Conservation (phyloP, 108 stramenopile genomes). For the Conticribra weissflogii region DNA sequence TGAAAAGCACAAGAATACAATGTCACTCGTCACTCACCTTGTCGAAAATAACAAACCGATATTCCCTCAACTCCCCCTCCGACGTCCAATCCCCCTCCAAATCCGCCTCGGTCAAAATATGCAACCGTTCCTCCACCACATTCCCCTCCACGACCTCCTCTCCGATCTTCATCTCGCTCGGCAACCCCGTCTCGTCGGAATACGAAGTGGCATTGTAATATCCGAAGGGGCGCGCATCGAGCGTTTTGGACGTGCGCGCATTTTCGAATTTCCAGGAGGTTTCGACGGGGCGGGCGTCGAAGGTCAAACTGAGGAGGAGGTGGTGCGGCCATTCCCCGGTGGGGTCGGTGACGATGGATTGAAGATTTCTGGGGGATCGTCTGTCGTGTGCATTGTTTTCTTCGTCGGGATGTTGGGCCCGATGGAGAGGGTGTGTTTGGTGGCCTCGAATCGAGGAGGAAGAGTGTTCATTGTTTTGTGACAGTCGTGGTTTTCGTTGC, state of each 20-base stretch:
- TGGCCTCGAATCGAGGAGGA: no score
- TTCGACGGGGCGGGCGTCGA: constrained; percentile 10
- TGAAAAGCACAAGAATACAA: background rate
- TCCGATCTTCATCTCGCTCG: background rate
- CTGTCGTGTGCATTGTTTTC: no score
- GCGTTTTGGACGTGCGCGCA: background rate
- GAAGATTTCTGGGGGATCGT: no score
- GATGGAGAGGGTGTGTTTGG: no score
- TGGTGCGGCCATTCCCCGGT: constrained; percentile 9
- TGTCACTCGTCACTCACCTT: no score
- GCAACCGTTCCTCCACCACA: constrained; percentile 3
- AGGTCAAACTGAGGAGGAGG: constrained; percentile 16
- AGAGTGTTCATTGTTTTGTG: no score
- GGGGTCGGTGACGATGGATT: no score
- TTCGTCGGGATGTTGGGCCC: no score
- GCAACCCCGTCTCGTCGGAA: background rate
- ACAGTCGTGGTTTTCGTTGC: no score
- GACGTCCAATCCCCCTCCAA: constrained; percentile 12
- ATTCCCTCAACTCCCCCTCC: constrained; percentile 12
- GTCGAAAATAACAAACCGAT: constrained; percentile 32
- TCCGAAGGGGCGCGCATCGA: constrained; percentile 9
- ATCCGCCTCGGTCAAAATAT: constrained; percentile 17
- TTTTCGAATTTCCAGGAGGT: constrained; percentile 25
- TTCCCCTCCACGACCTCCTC: background rate
- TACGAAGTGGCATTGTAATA: background rate